Evolutionary conservation across 164 flowering plant genomes (phyloP).

Genomic region (Stephania japonica): DNA sequence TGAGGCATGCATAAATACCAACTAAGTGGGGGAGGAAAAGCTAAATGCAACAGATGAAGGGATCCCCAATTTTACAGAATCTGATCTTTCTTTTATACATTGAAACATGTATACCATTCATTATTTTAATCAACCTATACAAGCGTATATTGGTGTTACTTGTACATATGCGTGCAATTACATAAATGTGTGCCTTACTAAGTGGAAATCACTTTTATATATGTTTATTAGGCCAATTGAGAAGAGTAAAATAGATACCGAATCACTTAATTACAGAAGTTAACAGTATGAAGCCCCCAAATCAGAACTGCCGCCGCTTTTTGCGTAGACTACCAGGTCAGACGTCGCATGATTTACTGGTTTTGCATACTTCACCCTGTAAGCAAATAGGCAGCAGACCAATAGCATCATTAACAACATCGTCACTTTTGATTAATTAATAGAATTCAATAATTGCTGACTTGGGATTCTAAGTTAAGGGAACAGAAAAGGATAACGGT

Average conservation of each 20-base stretch:
- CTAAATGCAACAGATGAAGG: not conserved
- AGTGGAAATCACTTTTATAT: too few species aligned
- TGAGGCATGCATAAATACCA: not conserved
- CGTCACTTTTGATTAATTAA: not conserved
- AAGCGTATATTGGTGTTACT: not conserved
- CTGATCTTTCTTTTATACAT: not conserved
- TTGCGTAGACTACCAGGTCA: conserved; percentile 17
- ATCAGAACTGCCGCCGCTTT: not conserved
- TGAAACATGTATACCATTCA: not conserved
- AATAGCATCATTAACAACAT: not conserved
- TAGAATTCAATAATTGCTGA: not conserved
- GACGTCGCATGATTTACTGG: conserved; percentile 11
- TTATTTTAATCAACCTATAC: not conserved
- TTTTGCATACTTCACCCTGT: conserved; percentile 20
- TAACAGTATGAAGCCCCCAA: not conserved
- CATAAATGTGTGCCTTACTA: not conserved
- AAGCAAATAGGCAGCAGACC: conserved; percentile 2
- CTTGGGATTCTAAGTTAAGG: not conserved
- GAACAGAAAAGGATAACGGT: not conserved
- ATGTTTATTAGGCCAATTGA: not conserved
- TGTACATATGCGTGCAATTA: not conserved
- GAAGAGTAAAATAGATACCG: not conserved
- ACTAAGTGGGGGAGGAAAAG: too few species aligned
- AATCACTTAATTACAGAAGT: not conserved
- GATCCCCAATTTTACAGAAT: not conserved